These are phyloP conservation scores for Talaromyces nanjingensis DNA, from an alignment of 495 filamentous ascomycete genomes.

Conservation along the genomic window DNA sequence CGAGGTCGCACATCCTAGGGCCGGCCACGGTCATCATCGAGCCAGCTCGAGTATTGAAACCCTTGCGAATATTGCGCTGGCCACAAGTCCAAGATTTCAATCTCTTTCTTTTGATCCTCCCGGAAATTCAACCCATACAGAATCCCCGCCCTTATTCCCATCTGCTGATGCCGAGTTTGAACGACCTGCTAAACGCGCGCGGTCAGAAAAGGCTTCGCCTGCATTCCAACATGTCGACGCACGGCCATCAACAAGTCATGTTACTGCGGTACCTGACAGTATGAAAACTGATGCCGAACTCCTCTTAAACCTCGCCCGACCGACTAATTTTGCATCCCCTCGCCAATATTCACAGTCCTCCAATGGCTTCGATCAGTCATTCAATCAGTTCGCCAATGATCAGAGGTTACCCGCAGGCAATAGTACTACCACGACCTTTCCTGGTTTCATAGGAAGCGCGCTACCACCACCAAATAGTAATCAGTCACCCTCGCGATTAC, in stretches of 20 bases:
- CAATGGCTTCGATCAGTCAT: constrained; percentile 30
- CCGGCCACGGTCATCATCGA: constrained; percentile 30
- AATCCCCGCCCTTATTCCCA: constrained; percentile 23
- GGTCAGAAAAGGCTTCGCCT: constrained; percentile 52
- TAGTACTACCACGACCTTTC: constrained; percentile 13
- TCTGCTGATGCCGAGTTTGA: constrained; percentile 27
- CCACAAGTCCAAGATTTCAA: constrained; percentile 38
- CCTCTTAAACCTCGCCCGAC: constrained; percentile 40
- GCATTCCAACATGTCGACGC: constrained; percentile 26
- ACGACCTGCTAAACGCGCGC: constrained; percentile 52
- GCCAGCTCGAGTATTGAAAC: constrained; percentile 46
- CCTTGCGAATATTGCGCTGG: constrained; percentile 49
- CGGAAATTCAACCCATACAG: constrained; percentile 13
- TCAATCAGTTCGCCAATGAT: constrained; percentile 20
- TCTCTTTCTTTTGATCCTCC: constrained; percentile 22
- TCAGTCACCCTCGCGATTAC: constrained; percentile 31
- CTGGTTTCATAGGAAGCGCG: constrained; percentile 3
- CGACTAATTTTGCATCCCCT: constrained; percentile 28
- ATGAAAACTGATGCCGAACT: constrained; percentile 49
- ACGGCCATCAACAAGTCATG: constrained; percentile 38
- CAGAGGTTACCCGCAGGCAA: constrained; percentile 16
- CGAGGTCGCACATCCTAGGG: not conserved
- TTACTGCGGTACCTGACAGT: constrained; percentile 28
- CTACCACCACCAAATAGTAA: constrained; percentile 13
- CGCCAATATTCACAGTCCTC: constrained; percentile 23